Conservation (phyloP, 345 rosid genomes). For the Dipteronia dyeriana region DNA sequence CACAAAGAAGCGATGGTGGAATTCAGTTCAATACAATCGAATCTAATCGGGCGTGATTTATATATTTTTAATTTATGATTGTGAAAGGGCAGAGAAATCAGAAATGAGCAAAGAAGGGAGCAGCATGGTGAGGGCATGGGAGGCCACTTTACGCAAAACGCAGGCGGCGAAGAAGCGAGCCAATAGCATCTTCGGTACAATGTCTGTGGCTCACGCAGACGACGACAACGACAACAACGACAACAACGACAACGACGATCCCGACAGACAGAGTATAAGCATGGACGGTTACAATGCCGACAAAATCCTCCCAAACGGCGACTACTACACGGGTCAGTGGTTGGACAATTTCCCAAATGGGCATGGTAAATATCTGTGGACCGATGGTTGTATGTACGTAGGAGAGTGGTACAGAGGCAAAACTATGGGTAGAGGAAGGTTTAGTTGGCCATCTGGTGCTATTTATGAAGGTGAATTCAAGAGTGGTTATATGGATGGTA, state of each 20-base stretch:
- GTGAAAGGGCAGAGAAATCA: background rate
- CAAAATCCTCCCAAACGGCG: constrained; percentile 78
- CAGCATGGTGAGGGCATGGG: constrained; percentile 83
- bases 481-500: constrained; percentile 87
- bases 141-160: constrained; percentile 83
- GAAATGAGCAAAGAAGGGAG: constrained; percentile 72
- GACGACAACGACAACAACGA: constrained; percentile 31
- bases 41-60: too few species aligned
- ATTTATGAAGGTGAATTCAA: constrained; percentile 92
- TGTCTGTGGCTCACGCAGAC: constrained; percentile 50
- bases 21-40: too few species aligned
- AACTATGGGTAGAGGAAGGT: constrained; percentile 79
- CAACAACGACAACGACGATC: constrained; percentile 23
- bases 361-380: constrained; percentile 85
- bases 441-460: constrained; percentile 93
- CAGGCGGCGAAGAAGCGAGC: constrained; percentile 91
- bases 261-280: background rate
- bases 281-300: constrained; percentile 57
- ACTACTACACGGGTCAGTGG: constrained; percentile 90
- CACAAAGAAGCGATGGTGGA: too few species aligned
- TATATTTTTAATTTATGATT: too few species aligned
- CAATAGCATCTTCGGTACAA: constrained; percentile 78
- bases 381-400: constrained; percentile 81
- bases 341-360: constrained; percentile 80
- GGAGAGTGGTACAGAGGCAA: constrained; percentile 91